Evolutionary conservation across 2,329 filamentous ascomycete genomes (phyloP).

Genomic region (Aspergillus viridinutans): DNA sequence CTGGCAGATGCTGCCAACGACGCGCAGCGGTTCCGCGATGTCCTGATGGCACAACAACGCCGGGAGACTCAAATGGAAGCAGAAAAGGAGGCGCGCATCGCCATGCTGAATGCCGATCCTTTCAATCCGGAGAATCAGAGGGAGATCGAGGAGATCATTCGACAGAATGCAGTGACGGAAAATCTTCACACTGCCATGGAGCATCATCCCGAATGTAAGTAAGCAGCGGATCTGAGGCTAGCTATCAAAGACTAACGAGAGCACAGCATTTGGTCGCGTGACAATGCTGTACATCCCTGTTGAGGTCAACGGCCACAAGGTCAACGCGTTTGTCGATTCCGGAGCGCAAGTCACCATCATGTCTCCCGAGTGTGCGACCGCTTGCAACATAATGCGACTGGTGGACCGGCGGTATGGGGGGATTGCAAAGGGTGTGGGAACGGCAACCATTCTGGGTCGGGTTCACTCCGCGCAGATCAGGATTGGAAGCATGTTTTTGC

Average conservation of each 20-base stretch:
- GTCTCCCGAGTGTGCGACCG: conserved; percentile 87
- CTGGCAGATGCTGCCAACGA: conserved; percentile 74
- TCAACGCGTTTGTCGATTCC: conserved; percentile 96
- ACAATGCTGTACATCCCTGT: conserved; percentile 96
- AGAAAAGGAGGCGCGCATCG: conserved; percentile 77
- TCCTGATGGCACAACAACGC: conserved; percentile 64
- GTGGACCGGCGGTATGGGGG: conserved; percentile 90
- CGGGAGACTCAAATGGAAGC: conserved; percentile 68
- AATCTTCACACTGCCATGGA: conserved; percentile 96
- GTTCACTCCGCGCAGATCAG: conserved; percentile 95
- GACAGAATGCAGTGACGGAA: conserved; percentile 88
- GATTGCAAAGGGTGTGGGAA: conserved; percentile 88
- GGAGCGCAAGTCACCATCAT: conserved; percentile 98
- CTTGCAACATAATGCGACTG: conserved; percentile 92
- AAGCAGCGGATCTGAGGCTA: background rate
- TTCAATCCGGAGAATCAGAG: conserved; percentile 89
- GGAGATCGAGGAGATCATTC: conserved; percentile 95
- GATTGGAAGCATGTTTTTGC: conserved; percentile 79
- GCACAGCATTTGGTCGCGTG: conserved; percentile 81
- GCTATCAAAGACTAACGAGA: conserved; percentile 6
- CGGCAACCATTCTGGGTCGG: conserved; percentile 87
- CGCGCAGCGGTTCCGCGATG: conserved; percentile 68
- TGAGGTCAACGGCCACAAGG: conserved; percentile 84
- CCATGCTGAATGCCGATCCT: conserved; percentile 83
- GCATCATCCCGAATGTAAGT: conserved; percentile 88